These are phyloP conservation scores for Ophiostoma fasciatum DNA, from an alignment of 2,329 filamentous ascomycete species.

Conservation along the genomic window DNA sequence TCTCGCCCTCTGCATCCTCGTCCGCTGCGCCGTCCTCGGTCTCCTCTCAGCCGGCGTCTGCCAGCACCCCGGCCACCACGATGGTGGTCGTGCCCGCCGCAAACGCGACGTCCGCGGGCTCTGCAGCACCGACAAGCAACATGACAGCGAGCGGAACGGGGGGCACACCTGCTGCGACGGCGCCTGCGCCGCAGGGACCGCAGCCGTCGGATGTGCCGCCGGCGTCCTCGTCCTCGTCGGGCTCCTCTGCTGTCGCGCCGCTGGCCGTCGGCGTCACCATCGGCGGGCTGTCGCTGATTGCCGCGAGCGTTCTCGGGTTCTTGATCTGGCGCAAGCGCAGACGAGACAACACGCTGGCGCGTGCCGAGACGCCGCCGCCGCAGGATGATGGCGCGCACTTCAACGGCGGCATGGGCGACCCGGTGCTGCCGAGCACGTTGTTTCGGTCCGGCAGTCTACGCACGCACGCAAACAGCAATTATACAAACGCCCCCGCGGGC, in stretches of 20 bases:
- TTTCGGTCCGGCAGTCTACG: constrained; percentile 5
- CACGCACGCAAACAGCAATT: background rate
- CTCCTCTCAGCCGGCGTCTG: too few relatives aligned
- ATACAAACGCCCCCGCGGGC: background rate
- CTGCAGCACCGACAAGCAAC: background rate
- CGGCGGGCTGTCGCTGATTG: constrained; percentile 3
- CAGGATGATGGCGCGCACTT: too few relatives aligned
- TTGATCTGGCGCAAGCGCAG: constrained; percentile 6
- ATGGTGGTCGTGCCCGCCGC: background rate
- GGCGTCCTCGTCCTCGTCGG: background rate
- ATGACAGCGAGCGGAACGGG: background rate
- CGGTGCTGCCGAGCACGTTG: background rate
- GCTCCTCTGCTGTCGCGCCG: background rate
- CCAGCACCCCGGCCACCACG: background rate
- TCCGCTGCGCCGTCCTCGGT: background rate
- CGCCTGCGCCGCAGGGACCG: too few relatives aligned
- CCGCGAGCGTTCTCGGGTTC: background rate
- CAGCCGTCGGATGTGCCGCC: too few relatives aligned
- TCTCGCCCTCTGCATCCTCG: background rate
- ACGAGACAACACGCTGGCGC: background rate
- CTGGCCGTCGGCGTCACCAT: constrained; percentile 9
- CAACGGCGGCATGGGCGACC: too few relatives aligned
- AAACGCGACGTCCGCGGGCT: background rate
- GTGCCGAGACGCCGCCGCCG: constrained; percentile 11
- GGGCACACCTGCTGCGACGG: background rate